Evolutionary conservation across 2,329 filamentous ascomycete genomes (phyloP), one percentile per base, ranked within the genome.

Genomic region (Fusarium sp.): DNA sequence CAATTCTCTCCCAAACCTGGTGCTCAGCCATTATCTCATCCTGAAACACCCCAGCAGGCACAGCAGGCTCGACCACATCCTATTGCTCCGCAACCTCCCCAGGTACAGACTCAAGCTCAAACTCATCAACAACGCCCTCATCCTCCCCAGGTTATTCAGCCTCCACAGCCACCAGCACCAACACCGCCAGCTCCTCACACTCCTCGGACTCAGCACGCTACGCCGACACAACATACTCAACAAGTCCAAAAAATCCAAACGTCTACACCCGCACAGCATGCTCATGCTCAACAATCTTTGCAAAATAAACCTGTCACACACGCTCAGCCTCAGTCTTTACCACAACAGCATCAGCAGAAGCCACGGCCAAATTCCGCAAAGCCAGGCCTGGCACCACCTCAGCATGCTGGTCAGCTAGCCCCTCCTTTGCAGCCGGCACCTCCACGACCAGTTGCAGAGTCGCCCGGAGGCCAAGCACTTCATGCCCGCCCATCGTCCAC

Each of bases 391-490:
- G 78, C 78, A 25, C 79, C 79, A 25, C 80, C 82, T 47, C 83
- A 84, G 57, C 70, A 76, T 54, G 68, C 79, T 35, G 79, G 79
- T 4, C 82, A 84, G 38, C 69, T 80, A 55, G 78, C 79, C 17
- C 76, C 82, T 9, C 79, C 81, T 8, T 36, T 81, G 17, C 83
- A 83, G 41, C 79, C 81, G 20, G 80, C 78, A 7, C 78, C 79
- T 22, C 76, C 77, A 41, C 76, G 77, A 25, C 68, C 71, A 46
- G 52, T 62, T n/a, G 70, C 68, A 18, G 75, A 76, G 36, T 68
- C 69, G 13, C 61, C 68, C 22, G 66, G 72, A 46, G 49, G 55
- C 15, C 76, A 74, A 39, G 60, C 73, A 45, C 78, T 76, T 20
- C 80, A 78, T 52, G 66, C 66, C 60, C 77, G 80, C 15, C 78